phyloP scores from a whole-genome alignment of 2,329 filamentous ascomycete genomes.

The Beauveria sp. region DNA sequence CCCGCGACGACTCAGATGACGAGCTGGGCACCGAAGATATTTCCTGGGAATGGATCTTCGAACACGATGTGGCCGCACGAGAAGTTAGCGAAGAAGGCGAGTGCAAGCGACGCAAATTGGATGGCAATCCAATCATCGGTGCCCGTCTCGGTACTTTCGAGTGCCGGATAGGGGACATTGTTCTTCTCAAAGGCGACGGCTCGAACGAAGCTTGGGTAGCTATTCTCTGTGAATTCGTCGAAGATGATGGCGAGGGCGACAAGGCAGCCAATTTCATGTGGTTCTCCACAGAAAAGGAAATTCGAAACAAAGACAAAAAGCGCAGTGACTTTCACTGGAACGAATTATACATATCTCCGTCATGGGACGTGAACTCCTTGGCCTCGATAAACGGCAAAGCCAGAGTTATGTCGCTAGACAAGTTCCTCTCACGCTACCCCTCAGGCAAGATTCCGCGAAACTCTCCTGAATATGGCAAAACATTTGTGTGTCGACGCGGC shows the following conservation, averaged over 20 bases:
- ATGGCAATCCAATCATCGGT: constrained; percentile 57
- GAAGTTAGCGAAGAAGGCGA: constrained; percentile 21
- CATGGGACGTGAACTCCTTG: constrained; percentile 81
- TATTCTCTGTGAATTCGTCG: constrained; percentile 74
- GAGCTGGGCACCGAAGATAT: constrained; percentile 68
- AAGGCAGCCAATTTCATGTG: constrained; percentile 89
- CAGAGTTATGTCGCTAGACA: constrained; percentile 63
- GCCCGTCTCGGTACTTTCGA: constrained; percentile 76
- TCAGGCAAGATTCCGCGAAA: constrained; percentile 65
- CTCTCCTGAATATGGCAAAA: constrained; percentile 70
- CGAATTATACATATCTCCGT: constrained; percentile 84
- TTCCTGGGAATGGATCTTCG: constrained; percentile 76
- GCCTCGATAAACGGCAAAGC: constrained; percentile 88
- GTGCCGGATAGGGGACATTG: constrained; percentile 73
- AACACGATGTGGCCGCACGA: constrained; percentile 24
- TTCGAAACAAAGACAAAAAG: constrained; percentile 76
- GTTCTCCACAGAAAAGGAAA: constrained; percentile 89
- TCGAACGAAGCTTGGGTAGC: constrained; percentile 87
- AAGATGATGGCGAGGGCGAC: constrained; percentile 53
- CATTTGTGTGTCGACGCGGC: constrained; percentile 82
- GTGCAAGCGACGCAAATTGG: constrained; percentile 28
- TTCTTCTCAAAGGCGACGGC: constrained; percentile 82
- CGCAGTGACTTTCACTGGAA: constrained; percentile 73
- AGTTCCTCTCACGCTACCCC: constrained; percentile 64
- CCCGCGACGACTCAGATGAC: constrained; percentile 57